Evolutionary conservation across 257 asterid species (phyloP), one percentile per base, ranked within the genome.

Genomic region (Ocimum tenuiflorum): DNA sequence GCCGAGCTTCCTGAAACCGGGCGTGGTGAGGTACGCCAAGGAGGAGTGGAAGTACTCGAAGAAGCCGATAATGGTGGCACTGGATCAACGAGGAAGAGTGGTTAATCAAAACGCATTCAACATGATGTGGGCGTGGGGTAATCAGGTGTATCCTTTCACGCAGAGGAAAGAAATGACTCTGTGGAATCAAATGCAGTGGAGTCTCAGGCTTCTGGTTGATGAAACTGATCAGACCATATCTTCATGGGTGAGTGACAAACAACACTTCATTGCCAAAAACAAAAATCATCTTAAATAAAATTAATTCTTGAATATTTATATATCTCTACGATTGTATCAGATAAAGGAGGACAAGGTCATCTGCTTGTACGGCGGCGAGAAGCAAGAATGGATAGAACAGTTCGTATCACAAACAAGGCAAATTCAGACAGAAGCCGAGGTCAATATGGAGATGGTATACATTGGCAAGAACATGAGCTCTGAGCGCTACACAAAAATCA

Each of bases 401-500:
- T 55, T 29, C 12, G 24, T 14, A 17, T 36, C 42, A 54, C 23
- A 8, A 54, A 7, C n/a, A 2, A 0, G 0, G 43, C 61, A 0
- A 27, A 27, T 27, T 27, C 2, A 27, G 31, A 27, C 31, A 1
- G 31, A 27, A 27, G 4, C 31, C 3, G 43, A 10, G 29, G 29
- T 55, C 22, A 8, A 31, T 38, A 2, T 55, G 14, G 43, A 55
- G 61, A 55, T 55, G 61, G 61, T 29, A 7, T 55, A 55, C 2
- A n/a, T 55, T 1, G 22, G 61, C 24, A 55, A 55, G 24, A 55
- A 55, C 6, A 31, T 9, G 8, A 55, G 43, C 6, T 6, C 14
- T 14, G 43, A 55, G 9, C 43, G 85, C 67, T 14, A 42, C 60
- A 56, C 74, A 39, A 59, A 45, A 69, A 65, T 55, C 3, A n/a